Base-by-base conservation (phyloP, 1,284 basidiomycete genomes). In the Ceratobasidium sp. region DNA sequence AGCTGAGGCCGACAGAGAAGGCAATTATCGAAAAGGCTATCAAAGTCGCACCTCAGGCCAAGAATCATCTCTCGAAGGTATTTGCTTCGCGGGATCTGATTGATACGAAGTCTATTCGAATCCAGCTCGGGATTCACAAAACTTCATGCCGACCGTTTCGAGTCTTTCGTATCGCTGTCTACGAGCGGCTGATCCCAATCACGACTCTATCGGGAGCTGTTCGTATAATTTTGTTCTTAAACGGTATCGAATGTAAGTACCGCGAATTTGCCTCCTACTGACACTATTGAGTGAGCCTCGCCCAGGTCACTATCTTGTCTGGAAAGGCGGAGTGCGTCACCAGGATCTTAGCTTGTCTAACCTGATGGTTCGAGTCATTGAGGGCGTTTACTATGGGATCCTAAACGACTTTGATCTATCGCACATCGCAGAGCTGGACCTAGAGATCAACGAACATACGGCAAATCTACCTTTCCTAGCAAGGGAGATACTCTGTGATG, bases 391-490 rank as follows among this genome's bases (percentile, higher is more conserved):
- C 5, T 18, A 32, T 21, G 60, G 60, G 3, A 45, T 62, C 1
- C 1, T 62, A 10, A 62, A 62, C 45, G 32, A 62, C 60, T 62
- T 26, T 43, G 45, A 62, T 21, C n/a, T 62, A 5, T 62, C 60
- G 2, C 36, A 26, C 48, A 26, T 23, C n/a, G 45, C 8, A 2
- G 41, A 14, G 16, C 23, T 26, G 3, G 23, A 26, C 3, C 3
- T 23, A 4, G 16, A 23, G 3, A 12, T 62, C 3, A 21, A 32
- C 45, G 60, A 23, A n/a, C 32, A 34, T 28, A 23, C 60, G 3
- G 45, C 45, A 23, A 48, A 28, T 1, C 26, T 48, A 14, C 60
- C 60, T 30, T 62, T 50, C 26, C 6, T 62, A 16, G 9, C 60
- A 18, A 0, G 48, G 28, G 45, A 62, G 1, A 9, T 62, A 10